Base-by-base conservation (phyloP, 1,284 basidiomycete species). In the Anthracocystis panici-leucophaei region DNA sequence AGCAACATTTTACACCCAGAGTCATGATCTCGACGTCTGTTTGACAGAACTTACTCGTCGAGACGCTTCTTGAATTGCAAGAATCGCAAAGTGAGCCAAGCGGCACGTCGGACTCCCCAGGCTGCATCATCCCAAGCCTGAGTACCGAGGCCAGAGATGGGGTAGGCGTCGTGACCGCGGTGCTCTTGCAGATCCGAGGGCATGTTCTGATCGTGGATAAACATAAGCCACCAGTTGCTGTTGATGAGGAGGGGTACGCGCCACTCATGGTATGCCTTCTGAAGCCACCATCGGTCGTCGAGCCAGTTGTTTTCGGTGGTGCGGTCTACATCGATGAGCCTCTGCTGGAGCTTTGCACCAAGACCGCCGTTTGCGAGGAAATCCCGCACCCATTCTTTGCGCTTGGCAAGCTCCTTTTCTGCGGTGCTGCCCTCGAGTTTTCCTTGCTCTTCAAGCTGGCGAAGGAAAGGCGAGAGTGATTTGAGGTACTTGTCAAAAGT, bases 171-270 rank as follows among this genome's bases (percentile, higher is more conserved):
- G 75, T 82, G 78, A 18, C 78, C 85, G 64, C 25, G 68, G 58
- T 62, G 76, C 61, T 60, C 78, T 56, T 42, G 82, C 23, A 65
- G 68, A 51, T 64, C 74, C n/a, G 52, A 41, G 65, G 88, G 87
- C 57, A 88, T 87, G 64, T 80, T 82, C 16, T 86, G 78, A 82
- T 90, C 89, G 48, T 88, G 85, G 40, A 86, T 85, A 83, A 95
- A 93, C n/a, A 93, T 89, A 48, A 97, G 88, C 95, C 95, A 98
- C 95, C 95, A 98, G 84, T 98, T 97, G 10, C 94, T 96, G 86
- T 98, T 93, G 81, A 99, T 87, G 64, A 94, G 88, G 33, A 98
- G 87, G 0, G 96, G 94, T 1, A 90, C 90, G 49, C 95, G 90
- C 91, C 92, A 94, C 86, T 94, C 92, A 70, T 94, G 91, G 86